phyloP scores from a whole-genome alignment of 805 yeast genomes.

The Limtongia smithiae region DNA sequence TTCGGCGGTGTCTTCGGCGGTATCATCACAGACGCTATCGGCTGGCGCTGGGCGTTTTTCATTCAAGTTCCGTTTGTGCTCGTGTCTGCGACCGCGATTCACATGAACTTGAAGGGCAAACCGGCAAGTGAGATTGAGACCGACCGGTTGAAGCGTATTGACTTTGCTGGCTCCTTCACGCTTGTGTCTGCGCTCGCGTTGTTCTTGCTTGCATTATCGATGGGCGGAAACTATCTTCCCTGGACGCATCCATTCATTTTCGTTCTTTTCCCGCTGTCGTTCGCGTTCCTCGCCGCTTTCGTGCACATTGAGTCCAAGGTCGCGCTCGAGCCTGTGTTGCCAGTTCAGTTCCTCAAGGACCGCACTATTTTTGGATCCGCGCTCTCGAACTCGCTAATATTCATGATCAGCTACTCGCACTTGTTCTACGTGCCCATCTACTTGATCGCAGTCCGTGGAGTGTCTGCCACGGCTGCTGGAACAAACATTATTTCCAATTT shows the following conservation, averaged over 20 bases:
- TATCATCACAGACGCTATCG: slow-evolving; percentile 47
- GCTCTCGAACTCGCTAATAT: slow-evolving; percentile 63
- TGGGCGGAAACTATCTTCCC: slow-evolving; percentile 56
- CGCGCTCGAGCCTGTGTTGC: slow-evolving; percentile 65
- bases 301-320: slow-evolving; percentile 49
- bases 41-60: slow-evolving; percentile 58
- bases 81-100: slow-evolving; percentile 40
- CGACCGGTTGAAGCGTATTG: slow-evolving; percentile 56
- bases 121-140: slow-evolving; percentile 38
- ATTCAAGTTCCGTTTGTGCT: slow-evolving; percentile 43
- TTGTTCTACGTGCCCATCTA: slow-evolving; percentile 70
- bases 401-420: slow-evolving; percentile 63
- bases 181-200: slow-evolving; percentile 56
- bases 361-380: slow-evolving; percentile 64
- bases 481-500: slow-evolving; percentile 52
- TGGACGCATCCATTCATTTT: slow-evolving; percentile 47
- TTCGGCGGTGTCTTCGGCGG: slow-evolving; percentile 64
- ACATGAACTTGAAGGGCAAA: slow-evolving; percentile 24
- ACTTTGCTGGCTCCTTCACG: slow-evolving; percentile 59
- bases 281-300: slow-evolving; percentile 42
- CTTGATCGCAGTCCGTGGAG: slow-evolving; percentile 51
- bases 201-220: slow-evolving; percentile 62
- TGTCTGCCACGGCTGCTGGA: slow-evolving; percentile 57
- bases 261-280: slow-evolving; percentile 38
- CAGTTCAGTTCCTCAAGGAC: slow-evolving; percentile 54